Evolutionary conservation across 2,329 filamentous ascomycete genomes (phyloP), one percentile per base, ranked within the genome.

Genomic region (Calycina herbarum): DNA sequence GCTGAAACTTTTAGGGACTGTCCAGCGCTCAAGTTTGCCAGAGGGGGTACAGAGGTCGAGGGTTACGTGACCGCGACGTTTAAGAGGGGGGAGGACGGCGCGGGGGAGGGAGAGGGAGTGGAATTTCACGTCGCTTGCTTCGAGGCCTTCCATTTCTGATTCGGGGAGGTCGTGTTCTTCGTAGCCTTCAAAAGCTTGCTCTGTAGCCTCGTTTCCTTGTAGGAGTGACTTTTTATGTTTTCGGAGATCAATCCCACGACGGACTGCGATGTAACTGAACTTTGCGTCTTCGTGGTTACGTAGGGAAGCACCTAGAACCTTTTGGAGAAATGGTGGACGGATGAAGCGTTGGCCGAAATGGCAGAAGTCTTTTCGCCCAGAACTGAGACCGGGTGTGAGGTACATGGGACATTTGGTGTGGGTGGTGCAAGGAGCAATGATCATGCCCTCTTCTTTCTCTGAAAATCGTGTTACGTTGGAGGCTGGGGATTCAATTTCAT

Each of bases 371-470:
- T 93, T 94, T 64, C 94, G 87, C 5, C 93, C 92, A 33, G 80
- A 80, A 63, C 86, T 87, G 63, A 89, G 82, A 0, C 93, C 93
- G 0, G 89, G 84, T 0, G 83, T 82, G 24, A 84, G 81, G 75
- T 97, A 97, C 91, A 99, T 96, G 0, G 95, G 95, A 71, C 95
- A 99, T 65, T 85, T 83, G 8, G 83, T 82, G 77, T 99, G 95
- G 77, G 93, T 98, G 0, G 95, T 97, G 80, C 95, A 99, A 74
- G 88, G 88, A 3, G 88, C 88, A 64, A 91, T 78, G 62, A 91
- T 87, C 79, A 88, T 86, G 63, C 88, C 88, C 0, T 80, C 79
- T 68, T 89, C 87, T 40, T 84, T 85, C 56, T 83, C 79, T 57
- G 56, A 59, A 58, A 70, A 69, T 10, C 67, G 66, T 58, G 62